Conservation (phyloP, 352 stramenopile species). For the Phytophthora vignae region DNA sequence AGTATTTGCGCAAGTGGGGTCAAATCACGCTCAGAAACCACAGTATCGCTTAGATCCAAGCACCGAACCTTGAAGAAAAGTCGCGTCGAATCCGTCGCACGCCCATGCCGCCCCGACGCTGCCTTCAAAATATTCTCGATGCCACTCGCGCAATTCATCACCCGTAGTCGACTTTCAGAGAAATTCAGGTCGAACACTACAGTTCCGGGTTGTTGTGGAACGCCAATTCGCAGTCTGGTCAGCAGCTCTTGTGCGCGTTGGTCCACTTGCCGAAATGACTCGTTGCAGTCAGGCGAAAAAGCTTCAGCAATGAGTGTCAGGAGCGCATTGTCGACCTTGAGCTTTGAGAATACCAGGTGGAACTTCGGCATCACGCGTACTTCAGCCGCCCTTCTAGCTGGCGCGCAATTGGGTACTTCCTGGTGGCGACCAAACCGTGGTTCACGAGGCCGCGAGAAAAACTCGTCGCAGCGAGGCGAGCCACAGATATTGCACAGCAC, state of each 20-base stretch:
- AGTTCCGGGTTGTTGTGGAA: background rate
- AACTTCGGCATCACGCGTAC: conserved; percentile 42
- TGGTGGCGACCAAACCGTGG: background rate
- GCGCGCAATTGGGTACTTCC: background rate
- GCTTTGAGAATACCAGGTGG: conserved; percentile 45
- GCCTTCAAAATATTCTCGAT: conserved; percentile 7
- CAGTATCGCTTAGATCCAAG: conserved; percentile 27
- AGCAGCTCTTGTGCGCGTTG: conserved; percentile 35
- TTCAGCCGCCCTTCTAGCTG: conserved; percentile 10
- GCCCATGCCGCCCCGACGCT: background rate
- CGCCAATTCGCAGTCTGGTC: background rate
- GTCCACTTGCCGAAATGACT: conserved; percentile 12
- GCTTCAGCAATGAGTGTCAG: conserved; percentile 34
- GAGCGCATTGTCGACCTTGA: conserved; percentile 39
- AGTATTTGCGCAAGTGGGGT: conserved; percentile 21
- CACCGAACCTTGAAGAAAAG: conserved; percentile 24
- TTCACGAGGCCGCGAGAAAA: conserved; percentile 3
- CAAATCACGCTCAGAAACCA: conserved; percentile 26
- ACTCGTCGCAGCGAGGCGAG: conserved; percentile 9
- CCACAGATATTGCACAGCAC: conserved; percentile 22
- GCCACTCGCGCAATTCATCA: conserved; percentile 11
- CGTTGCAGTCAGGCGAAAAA: conserved; percentile 15
- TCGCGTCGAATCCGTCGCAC: background rate
- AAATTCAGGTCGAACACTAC: conserved; percentile 48
- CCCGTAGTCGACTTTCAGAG: conserved; percentile 17